These are phyloP conservation scores for Nicotiana tomentosiformis DNA, from an alignment of 257 asterid species.

Conservation along the genomic window DNA sequence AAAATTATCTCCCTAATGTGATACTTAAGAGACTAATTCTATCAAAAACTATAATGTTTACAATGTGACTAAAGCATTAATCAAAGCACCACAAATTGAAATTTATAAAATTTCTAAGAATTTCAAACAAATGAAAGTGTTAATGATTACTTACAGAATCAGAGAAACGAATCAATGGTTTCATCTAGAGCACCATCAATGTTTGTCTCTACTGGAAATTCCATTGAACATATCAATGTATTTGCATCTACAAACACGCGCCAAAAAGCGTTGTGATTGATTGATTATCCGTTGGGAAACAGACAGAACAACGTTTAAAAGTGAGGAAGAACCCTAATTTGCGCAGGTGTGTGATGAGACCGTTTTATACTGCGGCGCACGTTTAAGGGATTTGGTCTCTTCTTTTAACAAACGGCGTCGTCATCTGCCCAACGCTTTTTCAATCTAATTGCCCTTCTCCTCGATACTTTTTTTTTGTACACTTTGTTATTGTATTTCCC, in stretches of 20 bases:
- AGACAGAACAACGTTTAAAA: not conserved
- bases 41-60: not conserved
- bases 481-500: no score
- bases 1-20: not conserved
- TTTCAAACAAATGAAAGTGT: not conserved
- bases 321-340: slow-evolving; percentile 67
- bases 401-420: not conserved
- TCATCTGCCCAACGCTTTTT: not conserved
- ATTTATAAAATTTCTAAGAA: not conserved
- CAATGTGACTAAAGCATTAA: not conserved
- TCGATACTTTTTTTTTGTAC: no score
- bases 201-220: not conserved
- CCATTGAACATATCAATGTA: not conserved
- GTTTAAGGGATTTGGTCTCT: slow-evolving; percentile 4
- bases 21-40: not conserved
- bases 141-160: slow-evolving; percentile 7
- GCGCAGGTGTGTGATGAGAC: slow-evolving; percentile 48
- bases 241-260: not conserved
- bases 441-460: no score
- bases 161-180: not conserved
- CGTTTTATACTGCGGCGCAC: slow-evolving; percentile 50
- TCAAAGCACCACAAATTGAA: not conserved
- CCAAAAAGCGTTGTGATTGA: not conserved
- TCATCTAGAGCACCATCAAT: not conserved
- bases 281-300: not conserved